Conservation (phyloP, 768 basidiomycete genomes). For the Trichaptum fuscoviolaceum region DNA sequence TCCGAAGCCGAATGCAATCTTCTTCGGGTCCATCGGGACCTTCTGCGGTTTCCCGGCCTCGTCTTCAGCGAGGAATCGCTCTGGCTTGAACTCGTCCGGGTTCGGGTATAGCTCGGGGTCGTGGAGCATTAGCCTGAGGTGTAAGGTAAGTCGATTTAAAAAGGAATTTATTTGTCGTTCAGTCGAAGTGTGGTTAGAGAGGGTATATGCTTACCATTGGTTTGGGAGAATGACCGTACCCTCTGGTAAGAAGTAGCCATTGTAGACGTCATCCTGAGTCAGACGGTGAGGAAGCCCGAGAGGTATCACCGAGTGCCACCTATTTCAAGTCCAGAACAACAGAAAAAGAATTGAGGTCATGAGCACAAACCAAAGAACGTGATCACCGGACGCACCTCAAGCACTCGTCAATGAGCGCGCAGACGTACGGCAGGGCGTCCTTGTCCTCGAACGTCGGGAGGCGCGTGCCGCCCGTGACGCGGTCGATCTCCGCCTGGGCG, state of each 20-base stretch:
- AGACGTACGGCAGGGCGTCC: constrained; percentile 20
- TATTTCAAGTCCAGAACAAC: not conserved
- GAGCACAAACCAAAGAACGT: not conserved
- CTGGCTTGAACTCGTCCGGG: constrained; percentile 36
- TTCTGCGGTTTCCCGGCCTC: constrained; percentile 19
- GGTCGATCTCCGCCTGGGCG: constrained; percentile 25
- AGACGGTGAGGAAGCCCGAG: constrained; percentile 7
- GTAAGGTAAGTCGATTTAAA: no score
- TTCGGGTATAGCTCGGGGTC: constrained; percentile 33
- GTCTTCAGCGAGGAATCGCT: constrained; percentile 28
- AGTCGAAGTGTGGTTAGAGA: constrained; percentile 1
- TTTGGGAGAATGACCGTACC: constrained; percentile 1
- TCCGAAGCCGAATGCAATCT: constrained; percentile 21
- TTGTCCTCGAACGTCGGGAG: constrained; percentile 21
- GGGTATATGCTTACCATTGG: not conserved
- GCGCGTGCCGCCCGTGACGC: constrained; percentile 18
- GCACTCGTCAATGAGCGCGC: constrained; percentile 23
- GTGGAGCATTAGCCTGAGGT: constrained; percentile 32
- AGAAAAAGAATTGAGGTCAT: not conserved
- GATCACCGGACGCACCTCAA: not conserved
- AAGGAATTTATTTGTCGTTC: not conserved
- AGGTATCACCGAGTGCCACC: not conserved
- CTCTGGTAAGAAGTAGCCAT: not conserved
- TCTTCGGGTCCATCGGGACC: constrained; percentile 10
- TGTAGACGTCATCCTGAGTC: constrained; percentile 5